Evolutionary conservation across 2,329 filamentous ascomycete genomes (phyloP).

Genomic region (Fusarium sp.): DNA sequence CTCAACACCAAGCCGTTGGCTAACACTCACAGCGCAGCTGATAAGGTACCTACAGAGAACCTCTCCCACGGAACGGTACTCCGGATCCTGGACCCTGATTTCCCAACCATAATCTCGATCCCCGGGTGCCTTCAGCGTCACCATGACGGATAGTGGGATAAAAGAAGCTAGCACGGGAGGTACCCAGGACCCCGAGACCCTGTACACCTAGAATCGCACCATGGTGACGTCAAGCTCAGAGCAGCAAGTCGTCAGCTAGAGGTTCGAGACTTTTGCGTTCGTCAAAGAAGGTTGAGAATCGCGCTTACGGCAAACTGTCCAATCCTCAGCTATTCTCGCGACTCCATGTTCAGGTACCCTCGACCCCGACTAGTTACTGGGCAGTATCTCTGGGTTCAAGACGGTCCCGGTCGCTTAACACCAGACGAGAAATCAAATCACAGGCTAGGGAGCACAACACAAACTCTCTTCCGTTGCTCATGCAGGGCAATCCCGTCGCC

Average conservation of each 20-base stretch:
- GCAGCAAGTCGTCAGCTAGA: constrained; percentile 24
- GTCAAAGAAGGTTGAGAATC: constrained; percentile 6
- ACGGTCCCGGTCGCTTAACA: constrained; percentile 5
- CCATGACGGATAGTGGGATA: constrained; percentile 39
- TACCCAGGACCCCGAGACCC: constrained; percentile 34
- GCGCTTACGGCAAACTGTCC: constrained; percentile 4
- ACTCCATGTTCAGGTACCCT: constrained; percentile 17
- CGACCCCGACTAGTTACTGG: constrained; percentile 1
- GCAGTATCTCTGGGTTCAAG: background rate
- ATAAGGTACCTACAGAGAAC: constrained; percentile 2
- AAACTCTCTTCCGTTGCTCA: constrained; percentile 22
- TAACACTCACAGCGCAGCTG: background rate
- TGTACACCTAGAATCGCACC: constrained; percentile 34
- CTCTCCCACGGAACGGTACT: constrained; percentile 29
- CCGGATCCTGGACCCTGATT: constrained; percentile 45
- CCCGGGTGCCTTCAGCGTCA: constrained; percentile 33
- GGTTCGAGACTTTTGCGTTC: constrained; percentile 18
- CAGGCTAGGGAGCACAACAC: constrained; percentile 15
- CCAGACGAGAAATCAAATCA: constrained; percentile 5
- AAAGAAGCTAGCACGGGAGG: constrained; percentile 19
- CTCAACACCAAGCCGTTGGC: constrained; percentile 2
- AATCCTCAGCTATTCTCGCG: constrained; percentile 2
- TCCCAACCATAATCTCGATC: constrained; percentile 46
- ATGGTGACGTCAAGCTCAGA: constrained; percentile 43
- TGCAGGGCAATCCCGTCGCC: constrained; percentile 32